These are phyloP conservation scores for Epichloe typhina DNA, from an alignment of 2,329 filamentous ascomycete genomes.

Conservation along the genomic window DNA sequence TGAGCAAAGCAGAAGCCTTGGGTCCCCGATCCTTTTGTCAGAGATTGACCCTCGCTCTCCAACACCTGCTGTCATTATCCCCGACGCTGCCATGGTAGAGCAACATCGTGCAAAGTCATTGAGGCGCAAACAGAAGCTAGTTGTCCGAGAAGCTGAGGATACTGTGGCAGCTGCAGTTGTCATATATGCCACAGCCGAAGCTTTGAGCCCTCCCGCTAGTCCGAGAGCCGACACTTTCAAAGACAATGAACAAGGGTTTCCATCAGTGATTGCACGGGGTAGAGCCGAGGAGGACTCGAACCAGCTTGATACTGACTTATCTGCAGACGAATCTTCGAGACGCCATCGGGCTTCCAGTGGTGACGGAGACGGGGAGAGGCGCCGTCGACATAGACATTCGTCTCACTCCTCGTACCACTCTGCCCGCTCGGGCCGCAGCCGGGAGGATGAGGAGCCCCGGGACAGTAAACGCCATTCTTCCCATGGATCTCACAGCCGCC, in stretches of 20 bases:
- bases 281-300: conserved; percentile 5
- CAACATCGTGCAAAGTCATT: conserved; percentile 30
- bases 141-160: conserved; percentile 36
- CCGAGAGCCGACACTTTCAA: conserved; percentile 11
- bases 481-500: conserved; percentile 16
- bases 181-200: conserved; percentile 37
- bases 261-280: conserved; percentile 3
- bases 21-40: background rate
- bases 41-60: conserved; percentile 17
- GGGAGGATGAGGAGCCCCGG: conserved; percentile 18
- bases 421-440: conserved; percentile 17
- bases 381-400: conserved; percentile 26
- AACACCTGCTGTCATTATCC: conserved; percentile 35
- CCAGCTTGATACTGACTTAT: conserved; percentile 41
- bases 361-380: conserved; percentile 26
- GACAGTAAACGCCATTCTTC: conserved; percentile 18
- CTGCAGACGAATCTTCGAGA: conserved; percentile 36
- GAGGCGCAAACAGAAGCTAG: conserved; percentile 30
- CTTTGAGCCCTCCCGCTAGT: conserved; percentile 28
- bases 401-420: conserved; percentile 18
- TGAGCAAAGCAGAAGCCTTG: background rate
- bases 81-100: conserved; percentile 24
- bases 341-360: conserved; percentile 21
- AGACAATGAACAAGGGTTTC: conserved; percentile 14
- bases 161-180: conserved; percentile 40